Conservation (phyloP, 2,329 filamentous ascomycete species). For the Hymenoscyphus repandus region DNA sequence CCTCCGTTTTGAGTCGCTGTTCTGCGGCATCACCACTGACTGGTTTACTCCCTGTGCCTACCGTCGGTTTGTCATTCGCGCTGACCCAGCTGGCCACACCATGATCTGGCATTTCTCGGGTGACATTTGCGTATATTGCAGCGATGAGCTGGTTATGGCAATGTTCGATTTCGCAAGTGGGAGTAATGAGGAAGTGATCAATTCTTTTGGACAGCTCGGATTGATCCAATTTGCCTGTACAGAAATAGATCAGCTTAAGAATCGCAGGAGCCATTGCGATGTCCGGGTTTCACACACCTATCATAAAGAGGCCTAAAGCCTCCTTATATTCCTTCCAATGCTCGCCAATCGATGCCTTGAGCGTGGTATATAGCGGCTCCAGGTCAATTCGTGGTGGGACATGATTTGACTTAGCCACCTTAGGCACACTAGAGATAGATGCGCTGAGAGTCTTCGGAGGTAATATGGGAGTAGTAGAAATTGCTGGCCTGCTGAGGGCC, state of each 20-base stretch:
- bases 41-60: constrained; percentile 53
- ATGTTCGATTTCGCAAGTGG: constrained; percentile 50
- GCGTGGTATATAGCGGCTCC: constrained; percentile 57
- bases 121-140: constrained; percentile 64
- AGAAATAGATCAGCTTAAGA: constrained; percentile 27
- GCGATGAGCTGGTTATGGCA: constrained; percentile 64
- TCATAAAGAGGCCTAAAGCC: constrained; percentile 55
- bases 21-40: constrained; percentile 62
- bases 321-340: constrained; percentile 63
- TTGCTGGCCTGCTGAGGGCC: constrained; percentile 57
- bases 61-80: constrained; percentile 61
- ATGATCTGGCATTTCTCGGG: constrained; percentile 61
- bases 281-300: constrained; percentile 41
- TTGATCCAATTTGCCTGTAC: constrained; percentile 57
- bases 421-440: constrained; percentile 41
- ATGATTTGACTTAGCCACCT: constrained; percentile 52
- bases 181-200: constrained; percentile 53
- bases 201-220: constrained; percentile 53
- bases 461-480: constrained; percentile 54
- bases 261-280: not conserved
- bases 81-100: constrained; percentile 67
- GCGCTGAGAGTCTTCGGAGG: constrained; percentile 53
- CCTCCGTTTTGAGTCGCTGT: constrained; percentile 60
- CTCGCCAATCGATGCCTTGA: constrained; percentile 57
- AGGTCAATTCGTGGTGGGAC: constrained; percentile 63